Evolutionary conservation across 176 grass and related monocot species (phyloP), one percentile per base, ranked within the genome.

Genomic region (Phyllostachys edulis): DNA sequence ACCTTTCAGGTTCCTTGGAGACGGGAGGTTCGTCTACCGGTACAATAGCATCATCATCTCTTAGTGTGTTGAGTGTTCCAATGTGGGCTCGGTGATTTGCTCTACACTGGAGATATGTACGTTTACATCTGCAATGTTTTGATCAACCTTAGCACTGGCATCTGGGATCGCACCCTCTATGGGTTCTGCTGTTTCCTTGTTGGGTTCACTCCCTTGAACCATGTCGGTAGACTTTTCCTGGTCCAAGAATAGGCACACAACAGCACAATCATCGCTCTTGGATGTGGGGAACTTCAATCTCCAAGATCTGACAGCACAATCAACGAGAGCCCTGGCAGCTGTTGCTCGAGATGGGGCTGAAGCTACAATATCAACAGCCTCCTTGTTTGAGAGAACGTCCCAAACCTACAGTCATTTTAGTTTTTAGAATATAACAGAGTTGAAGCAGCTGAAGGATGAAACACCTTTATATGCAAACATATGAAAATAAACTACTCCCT

Each of bases 341-440:
- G 85, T 92, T n/a, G 85, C 70, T 39, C 65, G 93, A 75, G 85
- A 89, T 73, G 91, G 96, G 42, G 96, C 93, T 55, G 93, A 87
- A 39, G 83, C 91, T 55, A 99, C 88, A 42, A 99, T 89, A 66
- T 99, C 96, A 87, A 92, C 88, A 40, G 90, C 96, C 56, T 96
- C 96, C 83, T 96, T 99, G 80, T 99, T 99, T 44, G 93, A 96
- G 81, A 99, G 93, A 71, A 99, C 96, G 32, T 99, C 96, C 96
- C 96, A 99, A 67, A 99, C 87, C 96, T 98, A 70, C 82, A 90
- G 11, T 26, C 64, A 84, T 75, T 75, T 64, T 42, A 77, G 26
- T 14, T 69, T 80, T 60, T 75, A 9, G 10, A 87, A 18, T 80
- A 87, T 79, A 17, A 80, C 36, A 73, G 47, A 77, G 60, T 82